Evolutionary conservation across 495 filamentous ascomycete species (phyloP), one percentile per base, ranked within the genome.

Genomic region (Achaetomiella virescens): DNA sequence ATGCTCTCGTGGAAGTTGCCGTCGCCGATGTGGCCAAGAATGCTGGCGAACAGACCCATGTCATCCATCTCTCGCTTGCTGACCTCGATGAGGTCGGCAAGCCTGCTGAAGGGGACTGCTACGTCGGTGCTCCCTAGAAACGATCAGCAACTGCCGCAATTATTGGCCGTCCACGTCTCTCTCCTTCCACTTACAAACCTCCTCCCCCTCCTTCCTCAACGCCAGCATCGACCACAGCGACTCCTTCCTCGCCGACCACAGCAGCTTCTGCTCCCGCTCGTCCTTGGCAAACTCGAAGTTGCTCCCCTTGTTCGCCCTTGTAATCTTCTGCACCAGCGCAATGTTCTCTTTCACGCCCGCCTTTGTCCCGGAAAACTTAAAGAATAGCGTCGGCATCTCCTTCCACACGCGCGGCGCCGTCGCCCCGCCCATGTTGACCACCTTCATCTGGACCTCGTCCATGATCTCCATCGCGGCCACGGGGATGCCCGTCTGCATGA

Each of bases 1-100:
- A 96, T 90, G 67, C 84, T 87, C 62, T 89, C 83, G 66, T 96
- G 91, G 70, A 96, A 96, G 68, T 97, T 97, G 8, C 91, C 90
- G 67, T 95, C 88, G 5, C 89, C 89, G 54, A 95, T 84, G 59
- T 95, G 89, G 11, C 75, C 90, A 0, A 97, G 76, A 22, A 92
- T 90, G 66, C 83, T 88, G 18, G 89, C 90, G 64, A 96, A 92
- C 10, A 96, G 70, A 2, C 89, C 90, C 9, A 92, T 74, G 8
- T 88, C 83, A 62, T 92, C 87, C 74, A 96, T 83, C 67, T 95
- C 89, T 62, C 89, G 88, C 73, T 96, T 93, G 48, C 88, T 90
- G 37, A 88, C 80, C 65, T 95, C 90, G 52, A 96, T 92, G 37
- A 96, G 89, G 68, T 96, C 91, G 3, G 90, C 86, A 20, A 97